Evolutionary conservation across 371 early-diverging fungal genomes (phyloP), one percentile per base, ranked within the genome.

Genomic region (Mucor velutinosus): DNA sequence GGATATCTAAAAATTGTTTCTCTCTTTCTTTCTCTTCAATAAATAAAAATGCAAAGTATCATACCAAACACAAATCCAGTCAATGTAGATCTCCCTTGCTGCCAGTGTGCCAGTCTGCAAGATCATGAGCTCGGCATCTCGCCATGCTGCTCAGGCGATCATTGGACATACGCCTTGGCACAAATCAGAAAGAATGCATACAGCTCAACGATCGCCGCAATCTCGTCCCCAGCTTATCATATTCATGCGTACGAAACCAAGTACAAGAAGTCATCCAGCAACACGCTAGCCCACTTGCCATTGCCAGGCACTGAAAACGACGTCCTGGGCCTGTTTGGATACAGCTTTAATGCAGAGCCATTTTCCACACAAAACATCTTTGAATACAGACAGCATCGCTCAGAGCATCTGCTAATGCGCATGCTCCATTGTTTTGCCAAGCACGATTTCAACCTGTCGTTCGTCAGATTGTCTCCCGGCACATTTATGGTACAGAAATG

Each of bases 401-500:
- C 80, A 1, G 80, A 80, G 29, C 75, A 75, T 30, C 32, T 80
- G 4, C 25, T 80, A 1, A 17, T 69, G 27, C 74, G 78, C 1
- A 58, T 80, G 55, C 21, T 66, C 4, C 62, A 76, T 2, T 65
- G 66, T 25, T 29, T 62, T 21, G 14, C 19, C 8, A 60, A 66
- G 35, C 33, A 56, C 15, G 45, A 60, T 15, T 21, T 32, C 2
- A 62, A 49, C 15, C 60, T 69, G 7, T 61, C 69, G 6, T 39
- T 76, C 10, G 60, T 74, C 0, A 65, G 76, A 7, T 47, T 80
- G 7, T 61, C 74, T 12, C 67, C 60, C 33, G 80, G 80, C 5
- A 70, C 72, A 4, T 80, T 77, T 63, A 51, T 80, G 17, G 67
- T 67, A 4, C 75, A 70, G 3, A 70, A 80, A 60, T 75, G 65